Conservation (phyloP, 1,139 yeast genomes). For the Fermentozyma sake region DNA sequence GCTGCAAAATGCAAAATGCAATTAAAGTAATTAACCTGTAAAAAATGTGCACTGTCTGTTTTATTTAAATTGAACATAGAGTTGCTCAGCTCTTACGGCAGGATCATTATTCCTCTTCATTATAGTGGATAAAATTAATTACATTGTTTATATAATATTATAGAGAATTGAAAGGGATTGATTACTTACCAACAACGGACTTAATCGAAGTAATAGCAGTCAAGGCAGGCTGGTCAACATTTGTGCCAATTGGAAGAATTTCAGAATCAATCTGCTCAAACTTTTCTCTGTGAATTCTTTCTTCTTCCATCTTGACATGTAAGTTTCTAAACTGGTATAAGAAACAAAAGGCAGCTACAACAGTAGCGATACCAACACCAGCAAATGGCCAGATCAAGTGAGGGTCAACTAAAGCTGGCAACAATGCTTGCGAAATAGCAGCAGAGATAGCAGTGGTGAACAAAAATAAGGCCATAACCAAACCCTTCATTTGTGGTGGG, state of each 20-base stretch:
- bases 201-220: slow-evolving; percentile 19
- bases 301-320: slow-evolving; percentile 47
- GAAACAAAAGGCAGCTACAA: slow-evolving; percentile 39
- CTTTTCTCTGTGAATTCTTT: slow-evolving; percentile 27
- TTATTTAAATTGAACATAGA: no score
- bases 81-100: no score
- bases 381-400: slow-evolving; percentile 53
- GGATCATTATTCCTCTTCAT: no score
- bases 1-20: no score
- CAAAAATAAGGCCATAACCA: slow-evolving; percentile 64
- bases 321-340: slow-evolving; percentile 48
- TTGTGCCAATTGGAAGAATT: slow-evolving; percentile 3
- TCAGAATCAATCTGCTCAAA: slow-evolving; percentile 4
- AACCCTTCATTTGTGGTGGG: slow-evolving; percentile 63
- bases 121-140: no score
- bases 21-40: no score
- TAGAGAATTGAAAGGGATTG: no score
- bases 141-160: no score
- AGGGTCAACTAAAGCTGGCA: slow-evolving; percentile 53
- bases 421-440: slow-evolving; percentile 52
- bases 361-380: slow-evolving; percentile 45
- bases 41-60: no score
- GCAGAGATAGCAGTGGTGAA: slow-evolving; percentile 58
- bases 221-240: slow-evolving; percentile 12
- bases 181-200: slow-evolving; percentile 17